These are phyloP conservation scores for Flammula alnicola DNA, from an alignment of 1,284 basidiomycete species.

Conservation along the genomic window DNA sequence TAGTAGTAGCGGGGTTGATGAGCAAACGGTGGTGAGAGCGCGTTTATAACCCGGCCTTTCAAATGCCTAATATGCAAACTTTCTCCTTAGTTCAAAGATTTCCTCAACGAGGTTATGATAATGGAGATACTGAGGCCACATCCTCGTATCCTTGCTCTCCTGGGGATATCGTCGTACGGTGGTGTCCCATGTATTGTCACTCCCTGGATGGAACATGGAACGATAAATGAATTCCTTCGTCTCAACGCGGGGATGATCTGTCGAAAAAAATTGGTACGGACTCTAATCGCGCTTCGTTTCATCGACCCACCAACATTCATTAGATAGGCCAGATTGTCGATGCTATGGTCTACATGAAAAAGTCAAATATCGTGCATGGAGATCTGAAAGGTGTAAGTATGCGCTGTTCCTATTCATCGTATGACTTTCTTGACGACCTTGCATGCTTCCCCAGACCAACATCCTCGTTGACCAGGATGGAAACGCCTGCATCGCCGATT, in stretches of 20 bases:
- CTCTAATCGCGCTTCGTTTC: background rate
- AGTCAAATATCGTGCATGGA: slow-evolving; percentile 26
- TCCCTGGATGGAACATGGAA: slow-evolving; percentile 26
- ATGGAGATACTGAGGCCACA: slow-evolving; percentile 21
- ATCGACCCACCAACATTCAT: background rate
- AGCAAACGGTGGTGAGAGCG: background rate
- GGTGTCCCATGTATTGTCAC: slow-evolving; percentile 19
- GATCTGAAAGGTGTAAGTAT: slow-evolving; percentile 30
- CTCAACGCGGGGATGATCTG: background rate
- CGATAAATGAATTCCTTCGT: slow-evolving; percentile 20
- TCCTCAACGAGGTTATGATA: slow-evolving; percentile 21
- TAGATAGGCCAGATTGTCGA: slow-evolving; percentile 26
- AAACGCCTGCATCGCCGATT: slow-evolving; percentile 28
- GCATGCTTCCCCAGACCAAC: slow-evolving; percentile 30
- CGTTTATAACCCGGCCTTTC: too few relatives aligned
- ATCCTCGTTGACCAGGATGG: slow-evolving; percentile 26
- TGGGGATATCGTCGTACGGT: slow-evolving; percentile 13
- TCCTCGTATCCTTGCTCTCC: slow-evolving; percentile 20
- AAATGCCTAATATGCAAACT: too few relatives aligned
- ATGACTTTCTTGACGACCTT: slow-evolving; percentile 7
- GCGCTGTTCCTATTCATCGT: background rate
- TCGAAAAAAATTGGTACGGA: slow-evolving; percentile 21
- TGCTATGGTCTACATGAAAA: slow-evolving; percentile 26
- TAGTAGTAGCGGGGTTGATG: background rate
- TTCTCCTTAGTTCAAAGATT: slow-evolving; percentile 19